Conservation (phyloP, 2,329 filamentous ascomycete genomes). For the Aspergillus aculeatinus region DNA sequence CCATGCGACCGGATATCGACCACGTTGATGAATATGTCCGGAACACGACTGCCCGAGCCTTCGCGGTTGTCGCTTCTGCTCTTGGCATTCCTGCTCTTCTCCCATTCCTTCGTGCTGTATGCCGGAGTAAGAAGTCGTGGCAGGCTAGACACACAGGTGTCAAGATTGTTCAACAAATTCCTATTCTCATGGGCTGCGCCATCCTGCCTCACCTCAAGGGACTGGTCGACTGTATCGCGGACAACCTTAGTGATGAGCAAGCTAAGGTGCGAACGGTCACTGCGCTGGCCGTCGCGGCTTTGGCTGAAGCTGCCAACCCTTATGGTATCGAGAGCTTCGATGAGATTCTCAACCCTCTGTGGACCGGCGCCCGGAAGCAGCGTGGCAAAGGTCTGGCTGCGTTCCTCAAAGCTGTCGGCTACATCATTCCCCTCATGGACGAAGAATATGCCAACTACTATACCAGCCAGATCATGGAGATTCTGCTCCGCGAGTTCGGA, state of each 20-base stretch:
- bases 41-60: conserved; percentile 95
- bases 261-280: conserved; percentile 97
- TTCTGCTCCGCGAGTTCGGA: conserved; percentile 89
- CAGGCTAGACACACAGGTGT: conserved; percentile 96
- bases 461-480: conserved; percentile 98
- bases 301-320: conserved; percentile 94
- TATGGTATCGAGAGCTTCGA: conserved; percentile 99
- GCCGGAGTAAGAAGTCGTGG: conserved; percentile 98
- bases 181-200: conserved; percentile 97
- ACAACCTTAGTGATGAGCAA: conserved; percentile 95
- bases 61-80: conserved; percentile 94
- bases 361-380: conserved; percentile 95
- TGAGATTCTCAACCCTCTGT: conserved; percentile 92
- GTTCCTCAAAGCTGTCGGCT: conserved; percentile 95
- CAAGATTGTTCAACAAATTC: conserved; percentile 98
- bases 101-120: conserved; percentile 92
- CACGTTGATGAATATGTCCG: conserved; percentile 97
- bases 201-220: conserved; percentile 94
- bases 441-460: conserved; percentile 99
- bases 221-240: conserved; percentile 91
- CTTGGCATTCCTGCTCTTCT: conserved; percentile 93
- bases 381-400: conserved; percentile 93
- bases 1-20: conserved; percentile 98
- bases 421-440: conserved; percentile 98
- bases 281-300: conserved; percentile 86